Conservation (phyloP, 306 rosid genomes). For the Quercus mongolica region DNA sequence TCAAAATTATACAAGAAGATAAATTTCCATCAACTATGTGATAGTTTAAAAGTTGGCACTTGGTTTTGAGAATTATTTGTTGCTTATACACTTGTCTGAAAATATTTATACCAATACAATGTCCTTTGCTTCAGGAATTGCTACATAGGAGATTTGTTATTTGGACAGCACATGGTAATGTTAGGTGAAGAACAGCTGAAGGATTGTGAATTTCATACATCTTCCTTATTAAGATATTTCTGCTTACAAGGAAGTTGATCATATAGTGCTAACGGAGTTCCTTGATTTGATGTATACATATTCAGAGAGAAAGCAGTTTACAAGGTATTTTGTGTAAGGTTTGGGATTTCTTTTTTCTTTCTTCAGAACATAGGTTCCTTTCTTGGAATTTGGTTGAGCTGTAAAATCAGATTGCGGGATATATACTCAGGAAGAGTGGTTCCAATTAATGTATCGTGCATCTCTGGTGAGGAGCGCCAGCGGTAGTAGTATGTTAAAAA, state of each 20-base stretch:
- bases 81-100: background rate
- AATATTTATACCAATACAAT: conserved; percentile 6
- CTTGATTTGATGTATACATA: conserved; percentile 57
- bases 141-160: conserved; percentile 74
- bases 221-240: conserved; percentile 48
- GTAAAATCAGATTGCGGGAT: conserved; percentile 80
- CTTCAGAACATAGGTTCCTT: conserved; percentile 54
- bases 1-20: background rate
- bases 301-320: conserved; percentile 54
- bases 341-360: conserved; percentile 43
- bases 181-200: conserved; percentile 53
- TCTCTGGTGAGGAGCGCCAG: conserved; percentile 39
- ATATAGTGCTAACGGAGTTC: conserved; percentile 73
- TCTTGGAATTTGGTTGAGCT: conserved; percentile 76
- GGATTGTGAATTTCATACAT: conserved; percentile 69
- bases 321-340: conserved; percentile 65
- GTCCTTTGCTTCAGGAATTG: conserved; percentile 64
- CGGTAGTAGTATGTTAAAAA: conserved; percentile 47
- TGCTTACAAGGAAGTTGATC: conserved; percentile 59
- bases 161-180: conserved; percentile 50
- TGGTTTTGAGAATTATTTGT: conserved; percentile 1
- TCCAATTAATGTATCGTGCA: conserved; percentile 60
- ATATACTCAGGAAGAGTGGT: conserved; percentile 57
- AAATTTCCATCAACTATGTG: background rate
- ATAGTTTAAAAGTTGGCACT: background rate